Percentiles rank a stretch among this genome's conserved stretches.
phyloP scores from a whole-genome alignment of 1,139 yeast genomes.

The Yamadazyma taylorii region DNA sequence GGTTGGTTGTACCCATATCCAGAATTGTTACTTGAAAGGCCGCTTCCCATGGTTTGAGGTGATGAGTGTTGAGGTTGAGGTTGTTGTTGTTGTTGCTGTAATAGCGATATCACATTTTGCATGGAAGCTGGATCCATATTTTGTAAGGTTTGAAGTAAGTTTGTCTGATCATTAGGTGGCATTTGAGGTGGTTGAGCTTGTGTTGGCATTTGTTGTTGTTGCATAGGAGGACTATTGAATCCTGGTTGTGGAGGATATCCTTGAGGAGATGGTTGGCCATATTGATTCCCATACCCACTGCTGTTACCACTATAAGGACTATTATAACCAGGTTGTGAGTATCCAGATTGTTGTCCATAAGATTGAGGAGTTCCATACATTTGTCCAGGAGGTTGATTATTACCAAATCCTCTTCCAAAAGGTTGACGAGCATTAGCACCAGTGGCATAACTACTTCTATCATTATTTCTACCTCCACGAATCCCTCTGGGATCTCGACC shows the following conservation, averaged over 20 bases:
- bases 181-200: constrained; percentile 2
- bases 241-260: constrained; percentile 6
- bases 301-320: neutral
- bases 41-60: constrained; percentile 2
- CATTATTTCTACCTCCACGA: constrained; percentile 10
- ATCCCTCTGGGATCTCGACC: constrained; percentile 8
- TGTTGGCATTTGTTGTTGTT: constrained; percentile 3
- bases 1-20: constrained; percentile 12
- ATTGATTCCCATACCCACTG: constrained; percentile 1
- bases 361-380: constrained; percentile 2
- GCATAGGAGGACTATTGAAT: constrained; percentile 3
- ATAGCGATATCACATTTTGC: constrained; percentile 47
- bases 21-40: neutral
- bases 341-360: constrained; percentile 7
- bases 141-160: constrained; percentile 38
- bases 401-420: constrained; percentile 8
- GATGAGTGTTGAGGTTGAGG: constrained; percentile 27
- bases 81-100: constrained; percentile 19
- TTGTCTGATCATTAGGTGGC: constrained; percentile 8
- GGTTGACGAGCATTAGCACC: constrained; percentile 9
- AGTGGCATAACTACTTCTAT: constrained; percentile 5
- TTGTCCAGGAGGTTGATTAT: constrained; percentile 3
- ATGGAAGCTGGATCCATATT: constrained; percentile 52
- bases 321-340: neutral
- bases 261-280: neutral